phyloP scores from a whole-genome alignment of 108 stramenopile species.

The Conticribra weissflogii region DNA sequence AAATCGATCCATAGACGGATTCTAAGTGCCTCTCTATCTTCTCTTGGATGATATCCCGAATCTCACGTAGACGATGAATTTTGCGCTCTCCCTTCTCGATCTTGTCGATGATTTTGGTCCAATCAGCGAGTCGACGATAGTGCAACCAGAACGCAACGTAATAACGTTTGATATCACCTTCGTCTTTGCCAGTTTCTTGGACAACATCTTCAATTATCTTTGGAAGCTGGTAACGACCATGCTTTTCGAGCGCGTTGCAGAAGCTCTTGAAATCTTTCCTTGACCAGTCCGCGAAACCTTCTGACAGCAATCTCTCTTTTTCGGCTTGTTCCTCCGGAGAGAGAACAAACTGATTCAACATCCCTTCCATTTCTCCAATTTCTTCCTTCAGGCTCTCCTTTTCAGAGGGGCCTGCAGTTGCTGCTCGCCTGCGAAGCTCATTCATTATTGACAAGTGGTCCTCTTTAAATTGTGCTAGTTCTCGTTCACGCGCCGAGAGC shows the following conservation, averaged over 20 bases:
- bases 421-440: slow-evolving; percentile 65
- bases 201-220: slow-evolving; percentile 80
- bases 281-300: slow-evolving; percentile 95
- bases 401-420: slow-evolving; percentile 40
- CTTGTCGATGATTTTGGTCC: slow-evolving; percentile 85
- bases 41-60: slow-evolving; percentile 92
- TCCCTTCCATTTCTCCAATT: slow-evolving; percentile 65
- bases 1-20: slow-evolving; percentile 75
- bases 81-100: slow-evolving; percentile 92
- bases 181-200: slow-evolving; percentile 86
- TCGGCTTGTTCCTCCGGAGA: slow-evolving; percentile 61
- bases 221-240: slow-evolving; percentile 89
- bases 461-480: slow-evolving; percentile 70
- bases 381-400: slow-evolving; percentile 46
- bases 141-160: slow-evolving; percentile 89
- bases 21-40: slow-evolving; percentile 95
- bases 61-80: slow-evolving; percentile 82
- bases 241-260: slow-evolving; percentile 85
- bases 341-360: slow-evolving; percentile 57
- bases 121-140: slow-evolving; percentile 86
- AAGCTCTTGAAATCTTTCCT: slow-evolving; percentile 90
- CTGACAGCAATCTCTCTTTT: slow-evolving; percentile 71
- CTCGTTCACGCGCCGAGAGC: slow-evolving; percentile 77
- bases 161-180: slow-evolving; percentile 87
- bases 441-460: slow-evolving; percentile 70